Base-by-base conservation (phyloP, 2,329 filamentous ascomycete species). In the Arthrobotrys sphaeroides region DNA sequence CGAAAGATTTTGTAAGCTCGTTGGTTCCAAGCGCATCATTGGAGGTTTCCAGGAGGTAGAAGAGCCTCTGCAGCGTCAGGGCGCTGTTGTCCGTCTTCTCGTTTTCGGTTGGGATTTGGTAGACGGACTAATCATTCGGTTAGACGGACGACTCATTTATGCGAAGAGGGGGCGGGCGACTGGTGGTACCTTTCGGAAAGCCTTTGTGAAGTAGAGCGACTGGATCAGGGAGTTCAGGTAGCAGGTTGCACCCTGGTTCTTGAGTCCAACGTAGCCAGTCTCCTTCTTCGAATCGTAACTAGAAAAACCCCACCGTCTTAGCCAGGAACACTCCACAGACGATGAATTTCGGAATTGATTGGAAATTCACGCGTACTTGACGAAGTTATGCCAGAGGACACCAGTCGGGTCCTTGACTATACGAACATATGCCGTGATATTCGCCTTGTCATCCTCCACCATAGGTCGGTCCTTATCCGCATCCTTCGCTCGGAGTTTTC, bases 231-330 rank as follows among this genome's bases (percentile, higher is more conserved):
- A 94, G 82, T 95, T 95, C 55, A 95, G 85, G 81, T 95, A 95
- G 83, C 92, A 95, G 0, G 92, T 95, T 57, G 95, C 95, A 78
- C 95, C 95, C 83, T 98, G 95, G 81, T 99, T 99, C 83, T 95
- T 95, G 64, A 99, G 85, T 1, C 95, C 95, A 43, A 99, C 95
- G 85, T 94, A 98, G 69, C 95, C 95, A 0, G 95, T 99, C 84
- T 97, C 94, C 82, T 95, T 96, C 84, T 98, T 99, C n/a, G 95
- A 98, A 82, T 99, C 94, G 82, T 99, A 99, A 84, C 85, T 86
- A 59, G 16, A 10, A 28, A 13, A 10, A 49, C n/a, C n/a, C n/a
- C n/a, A 55, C 55, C 66, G 59, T 55, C 38, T 59, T 51, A 24
- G 38, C 1, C 22, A n/a, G 9, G 9, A 12, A 18, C 10, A 57